These are phyloP conservation scores for Phytophthora niederhauseri DNA, from an alignment of 352 stramenopile genomes.

Conservation along the genomic window DNA sequence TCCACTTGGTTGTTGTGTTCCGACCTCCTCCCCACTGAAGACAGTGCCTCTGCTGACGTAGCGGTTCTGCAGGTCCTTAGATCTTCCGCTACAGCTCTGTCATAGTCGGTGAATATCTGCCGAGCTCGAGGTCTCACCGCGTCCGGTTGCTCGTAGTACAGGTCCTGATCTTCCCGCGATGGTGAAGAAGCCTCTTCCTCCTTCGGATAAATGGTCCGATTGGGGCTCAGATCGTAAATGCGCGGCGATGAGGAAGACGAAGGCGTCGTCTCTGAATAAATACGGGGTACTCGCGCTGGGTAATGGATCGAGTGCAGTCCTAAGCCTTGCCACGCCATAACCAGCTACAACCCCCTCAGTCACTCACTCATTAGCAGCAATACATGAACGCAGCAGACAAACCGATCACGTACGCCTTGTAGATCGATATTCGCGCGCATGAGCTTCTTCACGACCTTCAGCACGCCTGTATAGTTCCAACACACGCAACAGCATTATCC, in stretches of 20 bases:
- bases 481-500: background rate
- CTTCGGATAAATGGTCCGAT: conserved; percentile 19
- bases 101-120: background rate
- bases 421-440: conserved; percentile 28
- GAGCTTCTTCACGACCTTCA: conserved; percentile 27
- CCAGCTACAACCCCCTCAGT: conserved; percentile 25
- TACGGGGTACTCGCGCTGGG: background rate
- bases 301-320: conserved; percentile 24
- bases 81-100: background rate
- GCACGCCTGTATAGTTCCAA: conserved; percentile 8
- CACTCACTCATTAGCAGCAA: background rate
- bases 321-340: conserved; percentile 35
- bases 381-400: background rate
- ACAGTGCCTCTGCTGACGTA: conserved; percentile 3
- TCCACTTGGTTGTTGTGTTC: conserved; percentile 17
- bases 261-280: conserved; percentile 15
- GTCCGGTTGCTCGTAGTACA: conserved; percentile 8
- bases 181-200: conserved; percentile 1
- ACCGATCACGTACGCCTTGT: conserved; percentile 18
- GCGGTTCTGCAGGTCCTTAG: background rate
- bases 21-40: background rate
- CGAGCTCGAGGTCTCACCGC: background rate
- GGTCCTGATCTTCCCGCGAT: background rate
- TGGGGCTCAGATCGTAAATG: background rate
- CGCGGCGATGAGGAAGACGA: background rate